These are phyloP conservation scores for Sphenostylis stenocarpa DNA, from an alignment of 306 rosid genomes.

Conservation along the genomic window DNA sequence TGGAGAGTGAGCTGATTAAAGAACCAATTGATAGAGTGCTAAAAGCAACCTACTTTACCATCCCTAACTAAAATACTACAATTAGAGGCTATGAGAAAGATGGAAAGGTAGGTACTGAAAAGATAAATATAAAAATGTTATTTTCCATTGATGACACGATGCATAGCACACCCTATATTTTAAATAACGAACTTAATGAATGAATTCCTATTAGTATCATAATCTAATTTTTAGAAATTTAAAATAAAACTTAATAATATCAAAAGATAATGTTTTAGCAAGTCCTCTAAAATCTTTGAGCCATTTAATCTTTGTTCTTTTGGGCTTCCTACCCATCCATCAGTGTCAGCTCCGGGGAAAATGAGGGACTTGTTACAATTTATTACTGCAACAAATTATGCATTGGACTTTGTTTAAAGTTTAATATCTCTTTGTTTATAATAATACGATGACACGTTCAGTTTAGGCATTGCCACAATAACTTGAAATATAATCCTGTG, in stretches of 20 bases:
- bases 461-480: slow-evolving; percentile 15
- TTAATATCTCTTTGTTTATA: neutral
- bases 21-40: no score
- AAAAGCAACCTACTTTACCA: no score
- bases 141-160: no score
- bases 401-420: slow-evolving; percentile 13
- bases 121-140: no score
- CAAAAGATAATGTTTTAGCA: no score
- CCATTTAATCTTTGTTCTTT: no score
- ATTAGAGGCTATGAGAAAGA: no score
- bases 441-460: neutral
- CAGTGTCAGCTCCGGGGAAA: neutral
- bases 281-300: no score
- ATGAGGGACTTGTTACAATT: neutral
- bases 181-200: neutral
- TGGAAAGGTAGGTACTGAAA: no score
- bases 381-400: slow-evolving; percentile 12
- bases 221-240: neutral
- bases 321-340: neutral
- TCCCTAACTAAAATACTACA: no score
- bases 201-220: neutral
- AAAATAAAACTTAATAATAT: no score
- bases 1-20: no score
- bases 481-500: slow-evolving; percentile 20
- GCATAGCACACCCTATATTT: neutral